phyloP scores from a whole-genome alignment of 1,284 basidiomycete genomes.

The Rhodotorula sp. region DNA sequence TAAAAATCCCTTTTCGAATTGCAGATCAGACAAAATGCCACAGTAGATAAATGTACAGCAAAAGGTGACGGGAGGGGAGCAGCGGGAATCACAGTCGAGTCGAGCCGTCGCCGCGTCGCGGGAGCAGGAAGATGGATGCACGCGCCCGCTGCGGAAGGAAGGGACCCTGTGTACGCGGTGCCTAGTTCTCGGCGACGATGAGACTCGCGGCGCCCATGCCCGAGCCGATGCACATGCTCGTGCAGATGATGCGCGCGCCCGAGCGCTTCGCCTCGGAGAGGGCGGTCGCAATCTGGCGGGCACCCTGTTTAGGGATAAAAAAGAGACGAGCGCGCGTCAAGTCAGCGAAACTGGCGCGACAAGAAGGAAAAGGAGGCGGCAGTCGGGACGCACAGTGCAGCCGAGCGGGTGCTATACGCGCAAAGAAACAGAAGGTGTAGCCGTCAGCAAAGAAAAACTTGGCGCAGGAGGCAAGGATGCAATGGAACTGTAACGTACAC shows the following conservation, averaged over 20 bases:
- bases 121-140: no score
- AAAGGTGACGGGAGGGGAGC: no score
- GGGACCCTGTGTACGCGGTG: no score
- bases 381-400: conserved; percentile 7
- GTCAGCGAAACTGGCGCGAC: not conserved
- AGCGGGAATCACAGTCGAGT: no score
- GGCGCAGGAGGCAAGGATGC: not conserved
- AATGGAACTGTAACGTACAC: conserved; percentile 37
- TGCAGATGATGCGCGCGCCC: conserved; percentile 66
- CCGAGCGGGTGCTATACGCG: conserved; percentile 22
- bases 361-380: no score
- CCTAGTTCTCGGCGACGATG: conserved; percentile 13
- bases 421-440: not conserved
- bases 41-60: no score
- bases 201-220: conserved; percentile 53
- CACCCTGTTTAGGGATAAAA: conserved; percentile 50
- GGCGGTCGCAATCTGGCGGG: conserved; percentile 80
- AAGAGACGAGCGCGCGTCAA: not conserved
- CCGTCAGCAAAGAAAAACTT: not conserved
- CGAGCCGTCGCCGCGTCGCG: no score
- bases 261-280: conserved; percentile 70
- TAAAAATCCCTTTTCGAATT: no score
- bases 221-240: conserved; percentile 79
- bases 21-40: no score
- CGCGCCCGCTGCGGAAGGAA: no score